Conservation (phyloP, 2,329 filamentous ascomycete genomes). For the Talaromyces sp. region DNA sequence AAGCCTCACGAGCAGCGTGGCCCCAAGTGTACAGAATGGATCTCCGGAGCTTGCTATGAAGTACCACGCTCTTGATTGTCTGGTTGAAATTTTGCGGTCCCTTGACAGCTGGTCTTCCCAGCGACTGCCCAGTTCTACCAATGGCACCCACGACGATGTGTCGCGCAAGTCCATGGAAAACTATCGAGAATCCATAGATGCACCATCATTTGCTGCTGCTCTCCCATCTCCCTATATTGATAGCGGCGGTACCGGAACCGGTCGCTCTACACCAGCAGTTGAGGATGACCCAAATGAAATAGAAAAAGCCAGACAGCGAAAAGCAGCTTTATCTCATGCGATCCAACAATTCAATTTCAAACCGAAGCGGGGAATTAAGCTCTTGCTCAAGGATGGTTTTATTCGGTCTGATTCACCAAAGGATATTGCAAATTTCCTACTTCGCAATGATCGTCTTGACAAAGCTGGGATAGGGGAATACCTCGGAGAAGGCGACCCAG, state of each 20-base stretch:
- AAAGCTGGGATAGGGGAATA: conserved; percentile 93
- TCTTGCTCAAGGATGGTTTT: conserved; percentile 79
- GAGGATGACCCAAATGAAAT: conserved; percentile 92
- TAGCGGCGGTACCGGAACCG: conserved; percentile 56
- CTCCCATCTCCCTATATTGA: conserved; percentile 50
- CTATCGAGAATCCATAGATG: conserved; percentile 74
- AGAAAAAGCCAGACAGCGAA: conserved; percentile 91
- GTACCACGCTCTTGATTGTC: conserved; percentile 78
- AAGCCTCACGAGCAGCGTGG: conserved; percentile 59
- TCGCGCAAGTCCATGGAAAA: conserved; percentile 56
- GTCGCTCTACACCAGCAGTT: conserved; percentile 63
- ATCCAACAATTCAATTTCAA: conserved; percentile 97
- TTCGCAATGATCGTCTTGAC: conserved; percentile 78
- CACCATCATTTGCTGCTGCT: conserved; percentile 46
- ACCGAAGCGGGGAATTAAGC: conserved; percentile 87
- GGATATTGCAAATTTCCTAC: conserved; percentile 80
- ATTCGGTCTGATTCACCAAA: conserved; percentile 73
- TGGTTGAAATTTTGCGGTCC: conserved; percentile 85
- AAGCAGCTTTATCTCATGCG: conserved; percentile 85
- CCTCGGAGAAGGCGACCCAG: conserved; percentile 85
- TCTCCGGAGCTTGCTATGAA: conserved; percentile 91
- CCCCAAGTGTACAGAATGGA: conserved; percentile 57
- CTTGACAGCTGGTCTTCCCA: conserved; percentile 91
- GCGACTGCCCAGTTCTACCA: conserved; percentile 52
- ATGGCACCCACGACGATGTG: conserved; percentile 47